Evolutionary conservation across 2,329 filamentous ascomycete genomes (phyloP), one percentile per base, ranked within the genome.

Genomic region (Podosphaera xanthii): DNA sequence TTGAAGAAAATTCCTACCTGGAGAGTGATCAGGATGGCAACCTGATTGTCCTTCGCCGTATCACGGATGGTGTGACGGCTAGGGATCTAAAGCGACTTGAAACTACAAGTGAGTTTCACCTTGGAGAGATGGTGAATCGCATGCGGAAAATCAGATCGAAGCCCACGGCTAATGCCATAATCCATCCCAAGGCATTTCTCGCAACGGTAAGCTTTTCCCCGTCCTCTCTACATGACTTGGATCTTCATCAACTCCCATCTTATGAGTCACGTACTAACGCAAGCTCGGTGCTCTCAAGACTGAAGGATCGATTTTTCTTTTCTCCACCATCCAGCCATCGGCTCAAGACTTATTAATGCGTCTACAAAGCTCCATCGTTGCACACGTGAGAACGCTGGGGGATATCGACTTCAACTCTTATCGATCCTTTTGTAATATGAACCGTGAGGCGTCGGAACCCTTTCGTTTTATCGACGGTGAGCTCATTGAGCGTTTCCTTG

Each of bases 41-140:
- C 64, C 71, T 98, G 2, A 74, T 90, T 59, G 82, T 96, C 2
- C 73, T 97, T n/a, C 76, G 81, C 58, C 79, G 82, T 44, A 90
- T 96, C 64, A 67, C 74, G 2, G 76, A 82, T 1, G 87, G 86
- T 0, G 82, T 88, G 0, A 88, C 83, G 0, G 77, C 79, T 1
- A 83, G 92, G 58, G 88, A 95, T 65, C 79, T 77, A 61, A 77
- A 77, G 57, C 76, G 81, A 35, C 72, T 97, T 63, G 78, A 87
- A 49, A 76, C 89, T 4, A 87, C 81, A 0, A 84, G 85, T 61
- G 90, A 96, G 70, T 81, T 97, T 62, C 82, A 84, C 52, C 75
- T 98, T 8, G 90, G 92, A 0, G 91, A 98, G 70, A 88, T 92
- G 79, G 87, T 97, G 59, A 98, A 98, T 68, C 79, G 82, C 38